Base-by-base conservation (phyloP, 371 early-diverging fungal genomes). In the Mortierella sp. region DNA sequence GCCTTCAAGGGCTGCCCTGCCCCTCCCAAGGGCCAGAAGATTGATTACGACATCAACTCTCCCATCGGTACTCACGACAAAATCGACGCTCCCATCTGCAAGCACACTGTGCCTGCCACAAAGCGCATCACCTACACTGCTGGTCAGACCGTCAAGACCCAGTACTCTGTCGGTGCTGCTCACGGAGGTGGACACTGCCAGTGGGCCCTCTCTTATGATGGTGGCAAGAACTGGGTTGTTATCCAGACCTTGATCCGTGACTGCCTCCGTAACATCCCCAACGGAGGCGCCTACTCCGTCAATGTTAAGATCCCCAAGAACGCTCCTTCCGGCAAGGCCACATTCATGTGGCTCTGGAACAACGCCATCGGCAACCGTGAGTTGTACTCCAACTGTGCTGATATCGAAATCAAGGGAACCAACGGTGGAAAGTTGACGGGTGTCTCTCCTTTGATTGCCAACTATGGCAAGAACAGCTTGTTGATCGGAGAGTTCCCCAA, bases 341-440 rank as follows among this genome's bases (percentile, higher is more conserved):
- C 88, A 26, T 88, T 94, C 73, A 84, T 88, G 39, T 94, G 94
- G 94, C 62, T 88, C 22, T 94, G 92, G 92, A 87, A 90, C 68
- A 93, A 93, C 72, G 90, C 90, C 35, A 72, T 84, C 18, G 93
- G 92, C 18, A 88, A 90, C 83, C 90, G 92, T 62, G 94, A 93
- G 84, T 88, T 87, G 57, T 94, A 94, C 85, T 88, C 88, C 87
- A 90, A 91, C 86, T 94, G 94, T 71, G 89, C 87, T 30, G 94
- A 94, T 63, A 84, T 93, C 35, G 74, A 74, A 18, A 87, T 94
- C 66, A 62, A 72, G n/a, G 88, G 89, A 14, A 59, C 45, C 24
- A 68, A 75, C 66, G 75, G 80, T 20, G 80, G 80, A 28, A 24
- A 39, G 39, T 24, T 80, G 49, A 68, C 43, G 68, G 77, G 77